These are phyloP conservation scores for Pichia sp. DNA, from an alignment of 1,139 yeast species.

Conservation along the genomic window DNA sequence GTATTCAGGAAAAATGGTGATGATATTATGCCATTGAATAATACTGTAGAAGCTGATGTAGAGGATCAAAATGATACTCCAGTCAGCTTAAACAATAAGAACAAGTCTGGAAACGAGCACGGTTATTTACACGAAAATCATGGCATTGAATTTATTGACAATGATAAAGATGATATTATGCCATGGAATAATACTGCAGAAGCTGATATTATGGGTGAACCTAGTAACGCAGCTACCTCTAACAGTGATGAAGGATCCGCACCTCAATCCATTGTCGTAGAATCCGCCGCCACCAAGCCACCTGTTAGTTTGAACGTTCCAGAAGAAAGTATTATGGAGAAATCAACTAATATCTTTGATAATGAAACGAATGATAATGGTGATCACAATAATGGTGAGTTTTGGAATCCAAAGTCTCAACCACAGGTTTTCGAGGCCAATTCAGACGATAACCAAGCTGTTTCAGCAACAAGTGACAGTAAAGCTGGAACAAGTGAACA, in stretches of 20 bases:
- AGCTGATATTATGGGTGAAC: not conserved
- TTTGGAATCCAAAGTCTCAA: not conserved
- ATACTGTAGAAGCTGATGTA: no score
- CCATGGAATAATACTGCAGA: constrained; percentile 5
- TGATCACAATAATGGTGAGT: not conserved
- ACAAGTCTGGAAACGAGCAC: no score
- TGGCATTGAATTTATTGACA: not conserved
- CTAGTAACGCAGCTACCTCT: not conserved
- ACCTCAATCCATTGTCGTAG: not conserved
- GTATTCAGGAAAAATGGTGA: no score
- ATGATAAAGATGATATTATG: constrained; percentile 1
- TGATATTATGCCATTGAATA: no score
- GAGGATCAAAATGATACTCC: no score
- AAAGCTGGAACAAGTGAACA: not conserved
- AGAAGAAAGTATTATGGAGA: not conserved
- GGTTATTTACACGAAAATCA: not conserved
- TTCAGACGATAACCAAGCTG: not conserved
- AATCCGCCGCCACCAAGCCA: not conserved
- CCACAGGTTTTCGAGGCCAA: not conserved
- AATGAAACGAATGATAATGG: not conserved
- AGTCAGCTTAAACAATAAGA: no score
- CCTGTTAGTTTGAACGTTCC: not conserved
- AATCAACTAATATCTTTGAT: not conserved
- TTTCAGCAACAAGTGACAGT: not conserved
- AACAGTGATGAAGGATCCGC: not conserved